Evolutionary conservation across 208 protist species (phyloP), one percentile per base, ranked within the genome.

Genomic region (Crithidia expoeki): DNA sequence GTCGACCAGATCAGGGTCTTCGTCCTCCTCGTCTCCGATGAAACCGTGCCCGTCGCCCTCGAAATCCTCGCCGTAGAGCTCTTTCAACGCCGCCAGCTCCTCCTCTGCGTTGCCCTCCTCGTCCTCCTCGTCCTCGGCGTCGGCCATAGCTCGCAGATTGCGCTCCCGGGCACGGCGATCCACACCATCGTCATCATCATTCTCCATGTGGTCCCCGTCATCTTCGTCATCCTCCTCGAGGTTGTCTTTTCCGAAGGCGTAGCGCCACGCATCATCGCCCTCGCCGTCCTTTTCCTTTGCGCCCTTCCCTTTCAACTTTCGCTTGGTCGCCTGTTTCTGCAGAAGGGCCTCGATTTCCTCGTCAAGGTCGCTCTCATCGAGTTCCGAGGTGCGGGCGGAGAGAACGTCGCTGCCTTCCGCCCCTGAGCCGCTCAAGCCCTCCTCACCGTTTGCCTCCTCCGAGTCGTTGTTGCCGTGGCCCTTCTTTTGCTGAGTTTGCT

Each of bases 31-130:
- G 23, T 68, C 76, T 1, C 61, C 74, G 0, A 81, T 42, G 7
- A 72, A 62, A 52, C 73, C 82, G 14, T 78, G 80, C n/a, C 69
- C 88, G 62, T 91, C 85, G 32, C 88, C 82, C 16, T 93, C 89
- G 53, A 93, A 95, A 77, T 94, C 92, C 23, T 92, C 89, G 34
- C 92, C 92, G 79, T 96, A 96, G 73, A 96, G 85, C 72, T 95
- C 88, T 34, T 80, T 76, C 58, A 96, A 71, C 21, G 92, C 90
- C 16, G 79, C 89, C 10, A 90, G 77, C 56, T 96, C 92, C 72
- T 93, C 92, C 16, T 86, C 76, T 5, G 72, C 84, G 19, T 50
- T 77, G 55, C 25, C 79, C 27, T 73, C 74, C 21, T 79, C 72
- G 30, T 88, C 83, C 14, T 83, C 79, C 25, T 85, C 79, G 36